Evolutionary conservation across 2,329 filamentous ascomycete genomes (phyloP).

Genomic region (Ceratocystis harringtonii): DNA sequence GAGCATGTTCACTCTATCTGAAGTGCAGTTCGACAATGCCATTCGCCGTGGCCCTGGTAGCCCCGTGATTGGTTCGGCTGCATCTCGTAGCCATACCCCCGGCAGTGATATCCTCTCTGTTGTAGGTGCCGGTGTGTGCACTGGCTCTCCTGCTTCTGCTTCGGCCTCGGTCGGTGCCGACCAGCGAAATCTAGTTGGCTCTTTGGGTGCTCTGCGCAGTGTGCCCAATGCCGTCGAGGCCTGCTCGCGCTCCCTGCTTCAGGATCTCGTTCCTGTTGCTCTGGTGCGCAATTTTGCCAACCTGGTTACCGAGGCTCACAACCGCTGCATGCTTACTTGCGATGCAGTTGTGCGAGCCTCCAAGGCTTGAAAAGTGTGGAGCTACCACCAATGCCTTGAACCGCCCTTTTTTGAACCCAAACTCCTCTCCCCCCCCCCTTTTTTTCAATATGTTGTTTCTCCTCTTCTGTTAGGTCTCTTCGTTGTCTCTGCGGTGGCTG

Average conservation of each 20-base stretch:
- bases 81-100: constrained; percentile 17
- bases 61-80: constrained; percentile 39
- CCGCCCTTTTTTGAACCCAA: not conserved
- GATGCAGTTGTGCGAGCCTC: constrained; percentile 1
- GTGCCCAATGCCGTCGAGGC: constrained; percentile 68
- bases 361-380: constrained; percentile 8
- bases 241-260: constrained; percentile 81
- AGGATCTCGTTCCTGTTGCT: constrained; percentile 84
- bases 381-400: constrained; percentile 7
- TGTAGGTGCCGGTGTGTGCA: constrained; percentile 17
- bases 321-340: constrained; percentile 2
- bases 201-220: constrained; percentile 58
- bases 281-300: constrained; percentile 86
- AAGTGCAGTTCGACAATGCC: constrained; percentile 61
- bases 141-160: constrained; percentile 23
- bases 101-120: not conserved
- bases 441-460: constrained; percentile 11
- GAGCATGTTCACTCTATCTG: constrained; percentile 72
- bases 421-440: not conserved
- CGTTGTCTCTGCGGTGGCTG: constrained; percentile 2
- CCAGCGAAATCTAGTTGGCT: constrained; percentile 15
- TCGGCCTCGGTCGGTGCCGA: not conserved
- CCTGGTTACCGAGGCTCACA: constrained; percentile 64
- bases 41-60: constrained; percentile 43
- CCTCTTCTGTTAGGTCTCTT: constrained; percentile 9